Evolutionary conservation across 2,329 filamentous ascomycete genomes (phyloP).

Genomic region (Neoarthrinium moseri): DNA sequence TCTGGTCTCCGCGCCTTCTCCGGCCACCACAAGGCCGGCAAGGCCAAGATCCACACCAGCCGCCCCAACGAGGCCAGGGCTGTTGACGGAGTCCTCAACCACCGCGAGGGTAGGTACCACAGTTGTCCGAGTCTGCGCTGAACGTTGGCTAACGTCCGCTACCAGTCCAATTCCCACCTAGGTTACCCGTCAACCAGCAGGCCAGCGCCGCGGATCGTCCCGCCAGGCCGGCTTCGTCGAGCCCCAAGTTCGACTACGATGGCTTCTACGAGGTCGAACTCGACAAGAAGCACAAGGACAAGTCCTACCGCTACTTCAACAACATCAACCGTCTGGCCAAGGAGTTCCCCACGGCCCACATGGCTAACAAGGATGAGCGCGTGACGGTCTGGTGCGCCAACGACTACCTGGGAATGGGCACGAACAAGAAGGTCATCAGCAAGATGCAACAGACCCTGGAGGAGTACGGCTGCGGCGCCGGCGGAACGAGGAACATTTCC

Average conservation of each 20-base stretch:
- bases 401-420: slow-evolving; percentile 97
- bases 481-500: slow-evolving; percentile 95
- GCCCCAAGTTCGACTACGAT: slow-evolving; percentile 82
- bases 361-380: slow-evolving; percentile 75
- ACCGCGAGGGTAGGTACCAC: slow-evolving; percentile 46
- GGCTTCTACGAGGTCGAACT: slow-evolving; percentile 84
- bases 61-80: slow-evolving; percentile 74
- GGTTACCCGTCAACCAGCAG: slow-evolving; percentile 26
- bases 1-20: slow-evolving; percentile 52
- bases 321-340: slow-evolving; percentile 98
- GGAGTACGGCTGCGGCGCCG: slow-evolving; percentile 90
- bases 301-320: slow-evolving; percentile 99
- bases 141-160: too few relatives aligned
- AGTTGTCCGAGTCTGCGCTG: too few relatives aligned
- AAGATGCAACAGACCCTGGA: slow-evolving; percentile 95
- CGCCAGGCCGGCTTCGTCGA: slow-evolving; percentile 22
- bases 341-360: slow-evolving; percentile 94
- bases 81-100: slow-evolving; percentile 59
- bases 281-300: slow-evolving; percentile 99
- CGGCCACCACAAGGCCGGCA: slow-evolving; percentile 51
- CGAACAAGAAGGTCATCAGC: slow-evolving; percentile 81
- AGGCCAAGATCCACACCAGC: slow-evolving; percentile 80
- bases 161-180: slow-evolving; percentile 34
- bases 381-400: slow-evolving; percentile 99
- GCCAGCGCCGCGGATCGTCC: slow-evolving; percentile 23